Evolutionary conservation across 2,329 filamentous ascomycete species (phyloP).

Genomic region (Elsinoe perseae): DNA sequence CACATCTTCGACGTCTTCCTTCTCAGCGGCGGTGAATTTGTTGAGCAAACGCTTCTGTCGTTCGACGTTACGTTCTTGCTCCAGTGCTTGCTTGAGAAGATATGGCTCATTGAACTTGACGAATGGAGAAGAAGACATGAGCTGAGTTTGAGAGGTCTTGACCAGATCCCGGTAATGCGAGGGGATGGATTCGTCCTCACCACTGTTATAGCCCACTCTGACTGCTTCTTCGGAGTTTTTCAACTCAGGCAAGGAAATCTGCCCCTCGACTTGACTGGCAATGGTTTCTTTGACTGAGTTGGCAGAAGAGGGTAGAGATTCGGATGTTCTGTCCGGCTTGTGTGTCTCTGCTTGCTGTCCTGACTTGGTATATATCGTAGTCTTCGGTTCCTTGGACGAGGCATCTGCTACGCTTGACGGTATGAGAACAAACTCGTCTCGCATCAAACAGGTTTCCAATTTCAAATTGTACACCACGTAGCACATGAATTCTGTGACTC

Average conservation of each 20-base stretch:
- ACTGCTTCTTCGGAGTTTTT: not conserved
- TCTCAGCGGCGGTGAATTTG: slow-evolving; percentile 47
- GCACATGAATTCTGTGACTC: slow-evolving; percentile 96
- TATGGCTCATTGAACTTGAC: slow-evolving; percentile 94
- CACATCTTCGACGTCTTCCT: slow-evolving; percentile 30
- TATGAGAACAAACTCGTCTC: slow-evolving; percentile 83
- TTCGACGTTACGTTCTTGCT: slow-evolving; percentile 76
- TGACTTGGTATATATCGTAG: not conserved
- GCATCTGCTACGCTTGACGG: slow-evolving; percentile 41
- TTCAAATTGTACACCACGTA: slow-evolving; percentile 98
- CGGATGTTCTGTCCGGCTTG: not conserved
- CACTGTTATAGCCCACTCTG: not conserved
- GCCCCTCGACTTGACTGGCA: not conserved
- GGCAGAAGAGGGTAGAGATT: not conserved
- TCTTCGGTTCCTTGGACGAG: not conserved
- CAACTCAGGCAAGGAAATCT: not conserved
- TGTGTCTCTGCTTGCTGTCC: not conserved
- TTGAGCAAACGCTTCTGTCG: slow-evolving; percentile 78
- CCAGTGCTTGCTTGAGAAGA: slow-evolving; percentile 80
- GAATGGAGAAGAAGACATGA: slow-evolving; percentile 90
- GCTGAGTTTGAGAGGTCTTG: slow-evolving; percentile 82
- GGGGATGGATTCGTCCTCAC: slow-evolving; percentile 47
- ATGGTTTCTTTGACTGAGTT: not conserved
- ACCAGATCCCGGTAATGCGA: slow-evolving; percentile 95
- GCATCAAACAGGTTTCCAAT: slow-evolving; percentile 86